Evolutionary conservation across 805 yeast species (phyloP), one percentile per base, ranked within the genome.

Genomic region (Cyberlindnera mycetangii): DNA sequence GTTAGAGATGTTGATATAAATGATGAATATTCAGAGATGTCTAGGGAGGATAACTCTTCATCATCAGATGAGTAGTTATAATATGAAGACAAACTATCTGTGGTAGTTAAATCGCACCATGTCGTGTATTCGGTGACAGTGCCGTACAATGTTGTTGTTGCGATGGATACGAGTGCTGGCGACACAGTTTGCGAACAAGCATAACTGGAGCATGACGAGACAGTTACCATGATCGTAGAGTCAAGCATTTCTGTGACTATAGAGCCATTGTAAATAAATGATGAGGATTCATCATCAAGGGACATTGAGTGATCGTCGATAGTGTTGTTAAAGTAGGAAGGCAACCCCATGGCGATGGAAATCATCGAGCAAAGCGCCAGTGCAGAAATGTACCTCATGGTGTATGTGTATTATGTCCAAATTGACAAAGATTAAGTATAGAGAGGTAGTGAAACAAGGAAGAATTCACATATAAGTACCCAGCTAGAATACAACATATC

Each of bases 61-160:
- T 12, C 28, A 5, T 25, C 28, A 11, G 28, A 8, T 7, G 7
- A 25, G 7, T 5, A 25, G 28, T 25, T 11, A 11, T 12, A 7
- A 30, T 15, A 17, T 19, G 35, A 34, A 15, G 28, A 34, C 18
- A 6, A 11, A 5, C 5, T 5, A 7, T 39, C 43, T 6, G 39
- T 20, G 12, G 44, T 19, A 4, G 52, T 44, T 3, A 57, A 37
- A 15, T 60, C 60, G 34, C 62, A 56, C 49, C 49, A 56, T 27
- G 62, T 59, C 7, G 60, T 56, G 32, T 49, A 53, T 27, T 44
- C 51, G 16, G 58, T 59, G 19, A 52, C 46, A 25, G 47, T 61
- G 53, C 65, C 66, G 54, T 56, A 46, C 19, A 55, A 54, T 34
- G 71, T 66, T 31, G 59, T 60, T 27, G 70, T 68, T 31, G 67